Evolutionary conservation across 768 basidiomycete species (phyloP), one percentile per base, ranked within the genome.

Genomic region (Jaapia argillacea): DNA sequence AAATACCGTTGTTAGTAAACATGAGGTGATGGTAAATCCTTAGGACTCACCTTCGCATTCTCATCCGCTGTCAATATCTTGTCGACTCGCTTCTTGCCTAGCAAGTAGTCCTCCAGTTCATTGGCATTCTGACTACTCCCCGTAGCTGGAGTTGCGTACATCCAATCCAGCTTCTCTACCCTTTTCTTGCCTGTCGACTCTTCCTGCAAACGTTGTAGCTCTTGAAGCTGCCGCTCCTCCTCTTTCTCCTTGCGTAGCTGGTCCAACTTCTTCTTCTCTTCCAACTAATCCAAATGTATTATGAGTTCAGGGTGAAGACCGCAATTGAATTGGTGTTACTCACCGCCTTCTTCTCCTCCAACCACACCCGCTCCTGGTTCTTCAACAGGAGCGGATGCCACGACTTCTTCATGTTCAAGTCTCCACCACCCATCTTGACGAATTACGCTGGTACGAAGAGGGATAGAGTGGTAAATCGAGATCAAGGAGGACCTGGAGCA

Each of bases 331-430:
- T 21, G 7, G 24, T 25, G 13, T 14, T 13, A 72, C 86, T 55
- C 59, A 89, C 90, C 43, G 92, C 91, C 59, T 88, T 85, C 77
- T 94, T 92, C 65, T 99, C 96, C 64, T 94, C 87, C 44, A 97
- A 75, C 94, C 96, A 98, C 56, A 98, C 96, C 77, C 87, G 80
- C 80, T 94, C 90, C 82, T 97, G 94, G 67, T 94, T 94, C 61
- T 90, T 91, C 64, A 96, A 65, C 65, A 94, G 86, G 74, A 92
- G 81, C 75, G 93, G 93, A 62, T 97, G 93, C 93, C 93, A 97
- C 51, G 89, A 92, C 76, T 96, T 94, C 67, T 88, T 96, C 93
- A 98, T 98, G 59, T 98, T 98, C 60, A 97, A 73, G 64, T 97
- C 93, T 48, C 87, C 93, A 46, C 93, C 92, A 79, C 93, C 93